Evolutionary conservation across 2,329 filamentous ascomycete genomes (phyloP).

Genomic region (Cladosporium sp.): DNA sequence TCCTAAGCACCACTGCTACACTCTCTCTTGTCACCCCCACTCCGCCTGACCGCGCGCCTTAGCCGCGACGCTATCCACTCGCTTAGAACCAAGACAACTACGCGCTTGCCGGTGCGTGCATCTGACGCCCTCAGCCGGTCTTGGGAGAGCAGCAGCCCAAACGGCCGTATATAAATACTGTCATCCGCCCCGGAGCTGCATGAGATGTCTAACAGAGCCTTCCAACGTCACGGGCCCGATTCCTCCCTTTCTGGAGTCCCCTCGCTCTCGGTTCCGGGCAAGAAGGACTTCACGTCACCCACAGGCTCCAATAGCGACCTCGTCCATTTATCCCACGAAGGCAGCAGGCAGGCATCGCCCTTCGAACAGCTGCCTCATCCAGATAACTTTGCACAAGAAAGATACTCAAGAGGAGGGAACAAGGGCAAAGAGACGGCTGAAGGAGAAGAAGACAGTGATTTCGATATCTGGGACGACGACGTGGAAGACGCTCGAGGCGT

Average conservation of each 20-base stretch:
- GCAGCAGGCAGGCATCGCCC: constrained; percentile 29
- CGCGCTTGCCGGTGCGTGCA: background rate
- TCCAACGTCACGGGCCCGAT: constrained; percentile 14
- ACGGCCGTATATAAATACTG: background rate
- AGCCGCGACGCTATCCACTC: constrained; percentile 1
- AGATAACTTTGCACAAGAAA: constrained; percentile 12
- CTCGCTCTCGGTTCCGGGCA: constrained; percentile 6
- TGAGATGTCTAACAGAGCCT: constrained; percentile 24
- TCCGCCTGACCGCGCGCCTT: no score
- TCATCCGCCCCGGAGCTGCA: constrained; percentile 17
- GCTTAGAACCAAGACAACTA: constrained; percentile 3
- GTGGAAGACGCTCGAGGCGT: constrained; percentile 21
- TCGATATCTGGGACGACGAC: constrained; percentile 44
- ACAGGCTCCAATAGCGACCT: constrained; percentile 25
- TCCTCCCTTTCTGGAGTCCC: constrained; percentile 13
- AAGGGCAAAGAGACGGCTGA: constrained; percentile 13
- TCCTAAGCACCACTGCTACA: constrained; percentile 6
- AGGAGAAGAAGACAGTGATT: constrained; percentile 33
- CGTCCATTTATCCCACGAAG: constrained; percentile 27
- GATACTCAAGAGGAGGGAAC: background rate
- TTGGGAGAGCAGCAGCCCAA: background rate
- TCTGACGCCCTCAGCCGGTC: constrained; percentile 7
- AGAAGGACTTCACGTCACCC: constrained; percentile 17
- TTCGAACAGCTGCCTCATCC: constrained; percentile 26
- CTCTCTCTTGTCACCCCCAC: constrained; percentile 7